Base-by-base conservation (phyloP, 116 monocot species). In the Thalassia testudinum region DNA sequence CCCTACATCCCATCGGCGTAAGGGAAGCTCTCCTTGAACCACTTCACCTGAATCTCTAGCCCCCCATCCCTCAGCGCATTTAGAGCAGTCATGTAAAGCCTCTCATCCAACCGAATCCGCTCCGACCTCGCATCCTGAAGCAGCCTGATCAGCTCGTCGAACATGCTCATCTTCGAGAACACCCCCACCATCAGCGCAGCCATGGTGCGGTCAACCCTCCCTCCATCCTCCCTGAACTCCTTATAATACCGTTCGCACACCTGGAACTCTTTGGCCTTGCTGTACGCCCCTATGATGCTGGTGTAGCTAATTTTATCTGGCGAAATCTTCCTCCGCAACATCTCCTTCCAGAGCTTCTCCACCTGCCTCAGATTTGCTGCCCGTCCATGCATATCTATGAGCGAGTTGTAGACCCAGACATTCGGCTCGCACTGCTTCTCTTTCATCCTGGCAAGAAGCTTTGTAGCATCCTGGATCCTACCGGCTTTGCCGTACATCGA, bases 311-410 rank as follows among this genome's bases (percentile, higher is more conserved):
- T 60, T 50, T 44, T 83, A 40, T 92, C 92, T 0, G 93, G 70
- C 12, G 17, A 44, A 12, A 83, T 51, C 24, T 62, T 68, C 63
- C 73, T 58, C 42, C 92, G 37, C 52, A 71, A 53, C 87, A 93
- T 93, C 80, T 93, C 93, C 73, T 73, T 83, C 84, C 93, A 83
- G 0, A 93, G 58, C 64, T 81, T 87, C 61, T 81, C 87, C 34
- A 81, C 87, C 58, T 81, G 72, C 61, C 68, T 68, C 19, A 73
- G 25, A 26, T 86, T 65, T 37, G 51, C 25, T 50, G 54, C 29
- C 47, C 70, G 57, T 7, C 83, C 81, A 23, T 84, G 71, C 73
- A 81, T 81, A 70, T 93, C 84, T 12, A 93, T 21, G 15, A 93
- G 83, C 42, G 93, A 68, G 51, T 81, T 93, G 25, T 93, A 93